These are phyloP conservation scores for Leccinum rimulosum DNA, from an alignment of 768 basidiomycete genomes.

Conservation along the genomic window DNA sequence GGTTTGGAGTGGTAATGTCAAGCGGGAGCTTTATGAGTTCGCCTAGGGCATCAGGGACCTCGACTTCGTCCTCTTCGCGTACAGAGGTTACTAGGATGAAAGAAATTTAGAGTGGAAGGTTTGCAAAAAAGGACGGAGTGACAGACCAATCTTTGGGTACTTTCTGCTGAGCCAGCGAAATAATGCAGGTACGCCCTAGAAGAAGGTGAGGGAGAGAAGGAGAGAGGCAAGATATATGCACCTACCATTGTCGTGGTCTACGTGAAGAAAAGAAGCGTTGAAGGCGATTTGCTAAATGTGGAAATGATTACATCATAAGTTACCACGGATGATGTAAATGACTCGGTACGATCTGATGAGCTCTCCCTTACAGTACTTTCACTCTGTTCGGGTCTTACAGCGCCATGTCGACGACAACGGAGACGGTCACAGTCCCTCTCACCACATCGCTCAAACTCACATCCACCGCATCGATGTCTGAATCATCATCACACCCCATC, in stretches of 20 bases:
- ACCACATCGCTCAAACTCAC: constrained; percentile 21
- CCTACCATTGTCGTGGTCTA: constrained; percentile 22
- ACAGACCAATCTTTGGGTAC: constrained; percentile 93
- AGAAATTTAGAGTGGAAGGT: not conserved
- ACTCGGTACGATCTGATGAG: not conserved
- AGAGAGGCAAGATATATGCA: not conserved
- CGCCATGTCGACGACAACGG: constrained; percentile 27
- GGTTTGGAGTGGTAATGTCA: constrained; percentile 78
- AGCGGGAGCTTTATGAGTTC: constrained; percentile 69
- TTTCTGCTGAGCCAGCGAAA: constrained; percentile 99
- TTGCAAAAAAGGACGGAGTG: not conserved
- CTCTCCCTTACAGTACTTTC: too few relatives aligned
- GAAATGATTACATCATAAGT: constrained; percentile 15
- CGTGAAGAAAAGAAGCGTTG: not conserved
- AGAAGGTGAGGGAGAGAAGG: constrained; percentile 3
- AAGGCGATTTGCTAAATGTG: constrained; percentile 7
- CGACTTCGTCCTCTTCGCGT: constrained; percentile 77
- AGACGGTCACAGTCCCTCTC: constrained; percentile 12
- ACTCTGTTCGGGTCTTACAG: not conserved
- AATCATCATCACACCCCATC: constrained; percentile 4
- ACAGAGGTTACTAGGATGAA: constrained; percentile 62
- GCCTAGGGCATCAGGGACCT: constrained; percentile 66
- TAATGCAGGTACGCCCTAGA: constrained; percentile 92
- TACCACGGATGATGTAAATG: constrained; percentile 15
- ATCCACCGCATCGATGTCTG: constrained; percentile 4